These are phyloP conservation scores for Chaetomidium leptoderma DNA, from an alignment of 495 filamentous ascomycete genomes.

Conservation along the genomic window DNA sequence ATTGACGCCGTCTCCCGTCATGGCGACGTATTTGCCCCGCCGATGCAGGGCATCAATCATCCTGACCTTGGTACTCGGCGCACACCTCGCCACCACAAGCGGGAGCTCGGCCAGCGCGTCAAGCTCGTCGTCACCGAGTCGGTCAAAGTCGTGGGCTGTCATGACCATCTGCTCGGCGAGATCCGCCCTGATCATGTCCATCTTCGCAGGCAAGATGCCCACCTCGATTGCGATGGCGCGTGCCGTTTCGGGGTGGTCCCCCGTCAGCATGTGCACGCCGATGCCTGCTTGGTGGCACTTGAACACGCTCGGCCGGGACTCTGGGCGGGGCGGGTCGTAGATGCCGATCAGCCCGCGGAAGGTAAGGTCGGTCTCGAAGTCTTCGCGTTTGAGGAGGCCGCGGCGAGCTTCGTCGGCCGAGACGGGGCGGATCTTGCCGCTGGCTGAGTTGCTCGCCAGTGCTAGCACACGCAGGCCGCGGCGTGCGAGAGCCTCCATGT, in stretches of 20 bases:
- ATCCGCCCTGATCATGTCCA: conserved; percentile 38
- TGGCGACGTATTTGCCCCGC: conserved; percentile 52
- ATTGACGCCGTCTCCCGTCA: conserved; percentile 77
- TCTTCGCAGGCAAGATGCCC: conserved; percentile 57
- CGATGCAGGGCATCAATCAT: conserved; percentile 67
- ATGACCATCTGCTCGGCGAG: conserved; percentile 47
- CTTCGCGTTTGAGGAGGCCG: too few species aligned
- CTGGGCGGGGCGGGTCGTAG: conserved; percentile 66
- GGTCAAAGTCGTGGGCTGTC: conserved; percentile 59
- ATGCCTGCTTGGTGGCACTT: conserved; percentile 64
- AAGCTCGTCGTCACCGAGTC: conserved; percentile 52
- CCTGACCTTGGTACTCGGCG: conserved; percentile 58
- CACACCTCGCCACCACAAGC: conserved; percentile 59
- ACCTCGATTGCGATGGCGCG: conserved; percentile 69
- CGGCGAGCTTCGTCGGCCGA: too few species aligned
- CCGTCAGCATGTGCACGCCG: conserved; percentile 74
- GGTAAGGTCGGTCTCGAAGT: conserved; percentile 55
- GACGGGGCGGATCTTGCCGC: too few species aligned
- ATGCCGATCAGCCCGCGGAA: conserved; percentile 63
- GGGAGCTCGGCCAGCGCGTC: conserved; percentile 42
- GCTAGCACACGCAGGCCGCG: too few species aligned
- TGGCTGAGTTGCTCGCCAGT: too few species aligned
- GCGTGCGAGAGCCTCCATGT: too few species aligned
- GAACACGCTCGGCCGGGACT: conserved; percentile 54
- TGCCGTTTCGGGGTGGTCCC: conserved; percentile 69